A percentile compares a stretch with the other conserved stretches of the same genome.
Conservation (phyloP, 495 filamentous ascomycete species). For the Penicillium odoratum region DNA sequence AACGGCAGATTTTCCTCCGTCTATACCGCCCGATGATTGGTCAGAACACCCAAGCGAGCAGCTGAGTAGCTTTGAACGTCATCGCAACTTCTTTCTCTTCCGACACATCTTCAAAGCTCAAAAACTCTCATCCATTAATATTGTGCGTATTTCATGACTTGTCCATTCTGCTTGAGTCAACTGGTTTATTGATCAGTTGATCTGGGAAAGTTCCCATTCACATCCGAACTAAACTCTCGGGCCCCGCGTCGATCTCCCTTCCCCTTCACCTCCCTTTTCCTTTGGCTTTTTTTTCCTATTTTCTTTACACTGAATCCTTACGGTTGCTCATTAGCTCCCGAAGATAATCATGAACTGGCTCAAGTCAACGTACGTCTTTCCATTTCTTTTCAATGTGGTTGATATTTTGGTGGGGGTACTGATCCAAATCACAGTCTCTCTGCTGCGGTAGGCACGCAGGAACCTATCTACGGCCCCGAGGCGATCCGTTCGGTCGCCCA, state of each 20-base stretch:
- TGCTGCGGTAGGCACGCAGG: constrained; percentile 89
- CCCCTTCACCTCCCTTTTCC: constrained; percentile 23
- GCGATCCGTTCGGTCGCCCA: constrained; percentile 83
- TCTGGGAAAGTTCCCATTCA: constrained; percentile 17
- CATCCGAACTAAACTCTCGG: constrained; percentile 29
- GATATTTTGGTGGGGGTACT: constrained; percentile 19
- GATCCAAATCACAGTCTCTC: constrained; percentile 62
- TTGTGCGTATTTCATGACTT: not conserved
- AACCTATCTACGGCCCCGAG: constrained; percentile 92
- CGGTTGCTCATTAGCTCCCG: constrained; percentile 5
- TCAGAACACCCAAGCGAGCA: constrained; percentile 22
- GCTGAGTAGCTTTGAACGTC: constrained; percentile 25
- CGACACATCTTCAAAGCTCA: not conserved
- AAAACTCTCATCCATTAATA: not conserved
- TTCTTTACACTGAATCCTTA: constrained; percentile 1
- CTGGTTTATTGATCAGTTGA: not conserved
- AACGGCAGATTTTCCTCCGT: constrained; percentile 28
- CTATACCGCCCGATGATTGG: constrained; percentile 23
- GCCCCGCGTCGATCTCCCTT: constrained; percentile 37
- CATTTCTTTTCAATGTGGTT: not conserved
- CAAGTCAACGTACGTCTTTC: constrained; percentile 61
- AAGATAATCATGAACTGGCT: constrained; percentile 64
- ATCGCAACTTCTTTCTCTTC: constrained; percentile 13
- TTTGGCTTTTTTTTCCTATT: constrained; percentile 17
- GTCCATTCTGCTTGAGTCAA: not conserved